Base-by-base conservation (phyloP, 2,329 filamentous ascomycete species). In the Diaporthe ilicicola region DNA sequence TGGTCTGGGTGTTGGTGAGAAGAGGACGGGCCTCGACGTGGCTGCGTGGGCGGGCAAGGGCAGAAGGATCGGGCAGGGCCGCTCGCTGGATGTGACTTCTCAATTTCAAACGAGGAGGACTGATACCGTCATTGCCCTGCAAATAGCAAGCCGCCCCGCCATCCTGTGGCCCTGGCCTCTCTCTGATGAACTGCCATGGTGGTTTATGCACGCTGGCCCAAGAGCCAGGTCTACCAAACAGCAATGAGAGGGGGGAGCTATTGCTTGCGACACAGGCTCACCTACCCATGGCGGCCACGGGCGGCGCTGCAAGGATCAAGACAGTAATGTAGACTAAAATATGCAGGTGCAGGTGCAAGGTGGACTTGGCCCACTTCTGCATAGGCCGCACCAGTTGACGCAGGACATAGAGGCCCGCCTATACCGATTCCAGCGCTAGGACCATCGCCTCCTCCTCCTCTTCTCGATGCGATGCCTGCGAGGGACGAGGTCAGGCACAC, bases 31-130 rank as follows among this genome's bases (percentile, higher is more conserved):
- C 22, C 46, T 50, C 27, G 65, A 37, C 12, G 56, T n/a, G 34
- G 56, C 34, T 24, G n/a, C 39, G 10, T 1, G 39, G 29, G 15
- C 32, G 37, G 22, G 37, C 62, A 37, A 44, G 46, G 24, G 13
- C 37, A n/a, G 12, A 24, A 32, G 29, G 42, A 42, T 22, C n/a
- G 66, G 32, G 22, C 37, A 48, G 66, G 48, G 44, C 44, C 13
- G n/a, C 27, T 10, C 13, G n/a, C 27, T 10, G 44, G 44, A 50
- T 53, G 61, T 54, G 46, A 61, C 39, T 29, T 54, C 55, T 69
- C 46, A 69, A 69, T 53, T 37, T 65, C 59, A 69, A 69, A 69
- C 67, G 37, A 37, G 59, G 44, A 50, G 44, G 59, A 64, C 46
- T 27, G 59, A 64, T 29, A 48, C 42, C 59, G 59, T 62, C 59